Conservation (phyloP, 1,284 basidiomycete genomes). For the Trichosporon ovoides region DNA sequence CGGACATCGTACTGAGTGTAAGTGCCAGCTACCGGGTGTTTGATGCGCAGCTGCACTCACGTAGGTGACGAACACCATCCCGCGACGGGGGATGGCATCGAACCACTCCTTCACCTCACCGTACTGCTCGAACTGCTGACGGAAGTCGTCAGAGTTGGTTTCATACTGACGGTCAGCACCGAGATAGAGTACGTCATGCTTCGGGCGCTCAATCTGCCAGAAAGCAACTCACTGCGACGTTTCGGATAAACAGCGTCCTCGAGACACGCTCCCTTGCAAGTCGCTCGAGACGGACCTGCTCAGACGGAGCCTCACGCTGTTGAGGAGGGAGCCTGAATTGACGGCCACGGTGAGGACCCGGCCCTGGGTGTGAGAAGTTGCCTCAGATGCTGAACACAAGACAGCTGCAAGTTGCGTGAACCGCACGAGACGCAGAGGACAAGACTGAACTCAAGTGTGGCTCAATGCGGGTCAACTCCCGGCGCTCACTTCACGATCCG, state of each 20-base stretch:
- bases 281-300: conserved; percentile 13
- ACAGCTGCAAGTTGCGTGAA: background rate
- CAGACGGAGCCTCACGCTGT: background rate
- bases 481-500: background rate
- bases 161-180: conserved; percentile 63
- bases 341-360: background rate
- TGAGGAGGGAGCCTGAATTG: background rate
- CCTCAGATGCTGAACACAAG: background rate
- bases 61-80: conserved; percentile 96
- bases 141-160: conserved; percentile 76
- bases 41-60: conserved; percentile 56
- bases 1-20: conserved; percentile 72
- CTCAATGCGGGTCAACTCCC: background rate
- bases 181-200: too few relatives aligned
- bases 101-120: conserved; percentile 97
- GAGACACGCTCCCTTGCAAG: conserved; percentile 68
- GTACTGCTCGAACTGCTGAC: conserved; percentile 76
- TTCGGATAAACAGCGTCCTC: conserved; percentile 91
- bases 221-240: conserved; percentile 72
- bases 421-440: background rate
- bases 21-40: background rate
- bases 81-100: conserved; percentile 84
- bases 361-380: conserved; percentile 1
- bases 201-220: background rate
- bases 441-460: background rate